Percentiles rank a stretch among this genome's conserved stretches.
Evolutionary conservation across 2,329 filamentous ascomycete species (phyloP).

Genomic region (Pseudogymnoascus sp.): DNA sequence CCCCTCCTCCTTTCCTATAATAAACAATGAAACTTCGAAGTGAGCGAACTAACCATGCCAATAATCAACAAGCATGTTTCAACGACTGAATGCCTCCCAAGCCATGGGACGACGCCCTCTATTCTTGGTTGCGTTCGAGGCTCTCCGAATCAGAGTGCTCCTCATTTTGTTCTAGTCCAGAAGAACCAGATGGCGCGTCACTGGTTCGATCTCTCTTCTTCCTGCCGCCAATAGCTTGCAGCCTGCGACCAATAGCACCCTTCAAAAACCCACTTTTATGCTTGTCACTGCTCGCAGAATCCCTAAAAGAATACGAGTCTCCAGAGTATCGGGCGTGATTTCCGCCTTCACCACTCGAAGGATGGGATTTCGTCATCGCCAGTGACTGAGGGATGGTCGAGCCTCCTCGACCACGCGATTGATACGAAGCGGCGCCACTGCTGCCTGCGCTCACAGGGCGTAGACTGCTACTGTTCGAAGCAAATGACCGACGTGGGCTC

Average conservation of each 20-base stretch:
- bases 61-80: neutral
- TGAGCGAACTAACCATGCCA: neutral
- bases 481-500: slow-evolving; percentile 25
- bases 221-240: slow-evolving; percentile 7
- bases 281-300: neutral
- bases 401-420: neutral
- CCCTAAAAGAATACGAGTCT: neutral
- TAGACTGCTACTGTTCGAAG: slow-evolving; percentile 21
- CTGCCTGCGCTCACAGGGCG: slow-evolving; percentile 24
- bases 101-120: neutral
- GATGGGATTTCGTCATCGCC: neutral
- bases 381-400: neutral
- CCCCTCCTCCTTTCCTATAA: neutral
- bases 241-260: slow-evolving; percentile 5
- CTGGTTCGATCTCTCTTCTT: neutral
- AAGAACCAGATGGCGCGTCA: neutral
- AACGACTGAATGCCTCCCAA: neutral
- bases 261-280: slow-evolving; percentile 7
- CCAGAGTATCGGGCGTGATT: neutral
- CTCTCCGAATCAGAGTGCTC: neutral
- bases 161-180: neutral
- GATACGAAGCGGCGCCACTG: slow-evolving; percentile 16
- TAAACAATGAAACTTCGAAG: neutral
- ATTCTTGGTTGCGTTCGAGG: neutral
- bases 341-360: neutral